Conservation (phyloP, 1,284 basidiomycete genomes). For the Xerocomus cyaneibrunnescens region DNA sequence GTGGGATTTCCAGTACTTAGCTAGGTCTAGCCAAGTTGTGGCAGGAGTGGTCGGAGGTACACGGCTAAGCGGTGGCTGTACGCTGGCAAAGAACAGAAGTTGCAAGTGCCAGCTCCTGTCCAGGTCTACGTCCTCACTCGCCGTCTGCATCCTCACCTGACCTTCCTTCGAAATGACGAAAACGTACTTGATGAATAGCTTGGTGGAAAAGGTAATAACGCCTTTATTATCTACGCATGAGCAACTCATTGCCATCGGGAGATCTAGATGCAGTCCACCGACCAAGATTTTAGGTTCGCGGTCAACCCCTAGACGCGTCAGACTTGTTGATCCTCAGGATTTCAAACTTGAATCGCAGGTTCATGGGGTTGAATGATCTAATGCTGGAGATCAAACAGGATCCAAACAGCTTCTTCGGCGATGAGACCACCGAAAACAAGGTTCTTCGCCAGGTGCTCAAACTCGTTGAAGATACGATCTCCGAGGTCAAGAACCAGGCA, state of each 20-base stretch:
- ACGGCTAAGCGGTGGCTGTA: constrained; percentile 15
- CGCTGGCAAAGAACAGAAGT: background rate
- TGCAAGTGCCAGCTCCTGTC: constrained; percentile 27
- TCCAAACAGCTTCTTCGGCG: constrained; percentile 67
- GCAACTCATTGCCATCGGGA: constrained; percentile 15
- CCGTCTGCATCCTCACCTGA: background rate
- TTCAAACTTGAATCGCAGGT: constrained; percentile 47
- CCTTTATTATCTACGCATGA: background rate
- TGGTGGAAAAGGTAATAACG: constrained; percentile 67
- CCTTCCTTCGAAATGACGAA: constrained; percentile 64
- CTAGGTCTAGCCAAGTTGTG: no score
- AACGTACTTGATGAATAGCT: constrained; percentile 74
- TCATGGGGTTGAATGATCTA: constrained; percentile 93
- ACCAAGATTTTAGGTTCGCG: constrained; percentile 77
- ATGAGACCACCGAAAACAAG: constrained; percentile 80
- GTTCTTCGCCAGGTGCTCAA: constrained; percentile 79
- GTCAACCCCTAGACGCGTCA: constrained; percentile 29
- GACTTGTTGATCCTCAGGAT: constrained; percentile 16
- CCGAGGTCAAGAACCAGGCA: constrained; percentile 97
- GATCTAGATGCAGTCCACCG: constrained; percentile 74
- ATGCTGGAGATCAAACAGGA: constrained; percentile 82
- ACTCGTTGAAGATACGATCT: constrained; percentile 90
- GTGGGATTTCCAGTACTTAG: no score
- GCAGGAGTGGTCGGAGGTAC: no score
- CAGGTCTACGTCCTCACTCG: background rate